Evolutionary conservation across 2,329 filamentous ascomycete species (phyloP), one percentile per base, ranked within the genome.

Genomic region (Calycina herbarum): DNA sequence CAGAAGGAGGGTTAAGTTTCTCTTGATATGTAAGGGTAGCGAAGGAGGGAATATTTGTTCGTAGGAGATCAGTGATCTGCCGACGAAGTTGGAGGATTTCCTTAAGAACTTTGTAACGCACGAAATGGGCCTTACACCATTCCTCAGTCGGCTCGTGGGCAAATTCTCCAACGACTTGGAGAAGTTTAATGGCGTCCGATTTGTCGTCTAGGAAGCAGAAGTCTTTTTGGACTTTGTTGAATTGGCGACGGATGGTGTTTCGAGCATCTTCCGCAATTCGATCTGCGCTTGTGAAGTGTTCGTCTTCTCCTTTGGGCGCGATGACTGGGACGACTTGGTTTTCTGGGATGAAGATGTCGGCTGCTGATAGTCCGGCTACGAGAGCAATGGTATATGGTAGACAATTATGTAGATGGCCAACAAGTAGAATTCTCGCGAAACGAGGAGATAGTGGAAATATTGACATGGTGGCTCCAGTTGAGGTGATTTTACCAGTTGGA

Each of bases 381-480:
- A 98, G 81, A 1, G 93, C 92, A 66, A 98, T 90, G 3, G 93
- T 92, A 74, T 96, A 94, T 0, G 90, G 89, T 60, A 96, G 83
- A 68, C 95, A 94, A 66, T 89, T 87, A 74, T 96, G 90, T 31
- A 91, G 84, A 74, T 96, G 88, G 0, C 94, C 94, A 59, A 97
- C 89, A 8, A 96, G 82, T n/a, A 99, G 81, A 78, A 98, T 98
- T 63, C 94, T 92, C 7, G 94, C 89, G 75, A 96, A 97, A 1
- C 95, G 87, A 20, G 95, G 96, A 33, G 92, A 93, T 15, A 99
- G 83, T 2, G 95, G 95, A 76, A 97, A 98, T 29, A 92, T 84
- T 5, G 93, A 92, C 80, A 99, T 90, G 62, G 93, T 90, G 42
- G 86, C 86, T 20, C 95, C 95, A 20, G 96, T 88, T 69, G 87